phyloP scores from a whole-genome alignment of 257 asterid genomes.

The Echites panduratus region DNA sequence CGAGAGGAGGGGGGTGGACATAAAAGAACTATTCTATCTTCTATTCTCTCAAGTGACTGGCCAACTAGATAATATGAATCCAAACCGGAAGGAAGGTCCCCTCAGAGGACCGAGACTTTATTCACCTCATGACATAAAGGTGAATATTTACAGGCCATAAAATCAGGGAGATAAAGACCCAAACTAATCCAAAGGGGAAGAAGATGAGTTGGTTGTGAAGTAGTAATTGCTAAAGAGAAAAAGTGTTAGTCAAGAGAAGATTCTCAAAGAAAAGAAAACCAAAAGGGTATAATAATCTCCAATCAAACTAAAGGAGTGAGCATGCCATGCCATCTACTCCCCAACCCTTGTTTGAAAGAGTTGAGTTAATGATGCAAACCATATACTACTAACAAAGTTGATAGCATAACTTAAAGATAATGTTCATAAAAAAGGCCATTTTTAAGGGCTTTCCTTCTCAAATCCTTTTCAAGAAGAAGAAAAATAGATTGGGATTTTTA shows the following conservation, averaged over 20 bases:
- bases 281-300: conserved; percentile 13
- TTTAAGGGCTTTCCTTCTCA: neutral
- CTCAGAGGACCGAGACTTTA: neutral
- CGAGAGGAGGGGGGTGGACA: too few relatives aligned
- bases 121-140: conserved; percentile 9
- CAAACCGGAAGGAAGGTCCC: neutral
- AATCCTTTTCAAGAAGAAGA: conserved; percentile 13
- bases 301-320: conserved; percentile 30
- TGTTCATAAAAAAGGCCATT: too few relatives aligned
- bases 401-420: too few relatives aligned
- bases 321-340: conserved; percentile 12
- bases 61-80: neutral
- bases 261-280: neutral
- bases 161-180: neutral
- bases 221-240: neutral
- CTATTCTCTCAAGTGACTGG: neutral
- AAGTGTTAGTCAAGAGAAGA: conserved; percentile 1
- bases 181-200: neutral
- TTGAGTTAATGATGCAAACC: conserved; percentile 15
- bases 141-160: neutral
- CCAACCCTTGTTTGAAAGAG: conserved; percentile 1
- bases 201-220: conserved; percentile 6
- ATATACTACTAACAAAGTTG: neutral
- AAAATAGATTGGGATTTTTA: neutral
- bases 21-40: neutral